A percentile compares a stretch with the other conserved stretches of the same genome.
These are phyloP conservation scores for Jackrogersella multiformis DNA, from an alignment of 495 filamentous ascomycete species.

Conservation along the genomic window DNA sequence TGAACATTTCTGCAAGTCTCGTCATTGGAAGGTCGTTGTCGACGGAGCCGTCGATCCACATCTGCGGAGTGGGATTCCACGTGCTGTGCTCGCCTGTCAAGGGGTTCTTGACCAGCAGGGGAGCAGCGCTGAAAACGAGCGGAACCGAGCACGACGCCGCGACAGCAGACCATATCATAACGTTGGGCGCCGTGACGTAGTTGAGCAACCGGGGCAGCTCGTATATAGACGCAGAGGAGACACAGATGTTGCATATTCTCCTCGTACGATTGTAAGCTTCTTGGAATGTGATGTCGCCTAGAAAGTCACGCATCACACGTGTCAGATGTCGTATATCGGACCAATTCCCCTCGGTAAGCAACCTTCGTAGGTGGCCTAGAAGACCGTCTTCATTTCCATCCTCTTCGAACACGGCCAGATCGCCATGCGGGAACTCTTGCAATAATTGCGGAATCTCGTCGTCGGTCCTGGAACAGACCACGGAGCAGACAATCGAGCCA, in stretches of 20 bases:
- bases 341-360: slow-evolving; percentile 82
- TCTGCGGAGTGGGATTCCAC: slow-evolving; percentile 84
- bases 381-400: slow-evolving; percentile 73
- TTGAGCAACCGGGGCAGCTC: slow-evolving; percentile 88
- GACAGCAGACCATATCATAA: slow-evolving; percentile 96
- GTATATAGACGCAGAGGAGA: slow-evolving; percentile 86
- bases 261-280: slow-evolving; percentile 94
- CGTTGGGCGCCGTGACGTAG: slow-evolving; percentile 91
- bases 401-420: slow-evolving; percentile 84
- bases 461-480: slow-evolving; percentile 85
- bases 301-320: slow-evolving; percentile 77
- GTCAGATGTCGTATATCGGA: slow-evolving; percentile 84
- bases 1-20: slow-evolving; percentile 92
- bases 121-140: slow-evolving; percentile 79
- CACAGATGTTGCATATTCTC: slow-evolving; percentile 90
- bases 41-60: slow-evolving; percentile 93
- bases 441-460: slow-evolving; percentile 82
- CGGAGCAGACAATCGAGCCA: slow-evolving; percentile 90
- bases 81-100: slow-evolving; percentile 77
- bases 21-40: slow-evolving; percentile 96
- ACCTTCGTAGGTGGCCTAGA: slow-evolving; percentile 72
- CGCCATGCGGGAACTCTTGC: slow-evolving; percentile 77
- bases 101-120: slow-evolving; percentile 85
- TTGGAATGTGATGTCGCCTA: slow-evolving; percentile 92
- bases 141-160: slow-evolving; percentile 95